phyloP scores from a whole-genome alignment of 2,329 filamentous ascomycete species.

The Cryphonectria nitschkei region DNA sequence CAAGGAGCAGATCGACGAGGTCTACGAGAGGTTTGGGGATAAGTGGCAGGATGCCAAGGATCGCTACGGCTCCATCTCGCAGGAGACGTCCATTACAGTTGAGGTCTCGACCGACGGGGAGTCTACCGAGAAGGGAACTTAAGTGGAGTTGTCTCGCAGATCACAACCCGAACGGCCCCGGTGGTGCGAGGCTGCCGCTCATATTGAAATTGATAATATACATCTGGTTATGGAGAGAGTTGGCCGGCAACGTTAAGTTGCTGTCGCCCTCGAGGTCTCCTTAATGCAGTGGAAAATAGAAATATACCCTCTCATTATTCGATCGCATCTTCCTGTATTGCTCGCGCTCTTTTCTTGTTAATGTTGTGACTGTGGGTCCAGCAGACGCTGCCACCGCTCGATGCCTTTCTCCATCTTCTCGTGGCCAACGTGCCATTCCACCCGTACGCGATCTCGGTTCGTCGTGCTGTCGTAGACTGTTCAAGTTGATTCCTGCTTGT shows the following conservation, averaged over 20 bases:
- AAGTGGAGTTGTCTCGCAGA: background rate
- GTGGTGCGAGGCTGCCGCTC: background rate
- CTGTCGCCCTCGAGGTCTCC: background rate
- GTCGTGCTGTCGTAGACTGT: background rate
- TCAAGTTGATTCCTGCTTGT: background rate
- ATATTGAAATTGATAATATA: background rate
- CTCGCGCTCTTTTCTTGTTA: background rate
- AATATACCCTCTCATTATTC: background rate
- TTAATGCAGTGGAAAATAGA: background rate
- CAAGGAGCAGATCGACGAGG: slow-evolving; percentile 16
- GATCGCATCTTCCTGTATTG: background rate
- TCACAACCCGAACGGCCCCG: background rate
- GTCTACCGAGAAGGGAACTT: too few species aligned
- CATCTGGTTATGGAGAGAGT: background rate
- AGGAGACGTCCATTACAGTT: slow-evolving; percentile 26
- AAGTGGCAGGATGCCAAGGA: slow-evolving; percentile 30
- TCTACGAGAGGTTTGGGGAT: slow-evolving; percentile 31
- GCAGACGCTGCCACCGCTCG: background rate
- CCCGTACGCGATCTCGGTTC: background rate
- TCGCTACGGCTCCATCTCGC: slow-evolving; percentile 29
- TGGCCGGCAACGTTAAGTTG: background rate
- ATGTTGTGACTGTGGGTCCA: background rate
- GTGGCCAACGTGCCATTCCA: background rate
- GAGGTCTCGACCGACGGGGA: slow-evolving; percentile 14
- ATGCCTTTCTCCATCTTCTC: background rate